Evolutionary conservation across 2,329 filamentous ascomycete species (phyloP).

Genomic region (Exophiala spinifera): DNA sequence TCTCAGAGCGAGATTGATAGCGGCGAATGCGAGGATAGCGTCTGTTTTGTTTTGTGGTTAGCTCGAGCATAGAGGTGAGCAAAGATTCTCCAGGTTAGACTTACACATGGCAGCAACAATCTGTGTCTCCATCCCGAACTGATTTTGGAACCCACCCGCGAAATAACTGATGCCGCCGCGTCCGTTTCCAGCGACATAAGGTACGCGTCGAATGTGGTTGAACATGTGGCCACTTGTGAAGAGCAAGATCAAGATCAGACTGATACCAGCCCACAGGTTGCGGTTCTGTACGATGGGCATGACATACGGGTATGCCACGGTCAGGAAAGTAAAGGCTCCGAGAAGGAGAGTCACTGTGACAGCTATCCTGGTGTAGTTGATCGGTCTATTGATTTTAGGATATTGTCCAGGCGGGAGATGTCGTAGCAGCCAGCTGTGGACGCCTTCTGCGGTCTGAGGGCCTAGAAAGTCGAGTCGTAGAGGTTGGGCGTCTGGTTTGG

Average conservation of each 20-base stretch:
- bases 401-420: slow-evolving; percentile 69
- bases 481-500: slow-evolving; percentile 65
- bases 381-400: slow-evolving; percentile 73
- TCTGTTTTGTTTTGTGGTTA: slow-evolving; percentile 46
- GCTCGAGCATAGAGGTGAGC: not conserved
- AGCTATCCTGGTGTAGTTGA: slow-evolving; percentile 79
- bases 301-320: slow-evolving; percentile 73
- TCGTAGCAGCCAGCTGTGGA: slow-evolving; percentile 74
- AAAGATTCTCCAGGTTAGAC: slow-evolving; percentile 38
- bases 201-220: slow-evolving; percentile 95
- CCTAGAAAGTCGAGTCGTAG: slow-evolving; percentile 83
- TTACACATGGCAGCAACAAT: slow-evolving; percentile 91
- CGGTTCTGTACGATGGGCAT: slow-evolving; percentile 81
- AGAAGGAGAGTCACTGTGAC: slow-evolving; percentile 66
- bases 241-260: slow-evolving; percentile 81
- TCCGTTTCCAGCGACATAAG: slow-evolving; percentile 83
- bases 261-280: slow-evolving; percentile 89
- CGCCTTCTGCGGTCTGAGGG: slow-evolving; percentile 69
- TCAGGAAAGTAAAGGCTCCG: slow-evolving; percentile 64
- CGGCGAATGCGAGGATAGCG: slow-evolving; percentile 79
- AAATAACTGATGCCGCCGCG: slow-evolving; percentile 87
- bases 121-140: slow-evolving; percentile 92
- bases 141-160: slow-evolving; percentile 85
- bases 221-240: slow-evolving; percentile 99
- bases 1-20: slow-evolving; percentile 87